These are phyloP conservation scores for thale cress (Arabidopsis thaliana) DNA, from an alignment of 345 rosid species.

Conservation along the genomic window TAIR10.1 NC_003070.9:2033501-2034000, in stretches of 20 bases:
- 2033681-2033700: background rate
- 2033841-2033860: background rate
- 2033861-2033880: background rate
- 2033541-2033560: background rate
- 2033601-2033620: background rate
- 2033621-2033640: background rate
- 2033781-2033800: background rate
- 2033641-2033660: background rate
- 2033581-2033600: background rate
- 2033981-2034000: no score
- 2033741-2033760: background rate
- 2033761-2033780: background rate
- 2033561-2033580: background rate
- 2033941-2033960: background rate
- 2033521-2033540: background rate
- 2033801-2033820: no score
- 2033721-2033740: background rate
- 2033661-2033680: background rate
- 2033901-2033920: background rate
- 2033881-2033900: background rate
- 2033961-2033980: no score
- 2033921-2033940: background rate
- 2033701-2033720: background rate
- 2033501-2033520: background rate
- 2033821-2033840: background rate